A percentile compares a stretch with the other conserved stretches of the same genome.
Evolutionary conservation across 805 yeast genomes (phyloP).

Genomic region (Ogataea naganishii): DNA sequence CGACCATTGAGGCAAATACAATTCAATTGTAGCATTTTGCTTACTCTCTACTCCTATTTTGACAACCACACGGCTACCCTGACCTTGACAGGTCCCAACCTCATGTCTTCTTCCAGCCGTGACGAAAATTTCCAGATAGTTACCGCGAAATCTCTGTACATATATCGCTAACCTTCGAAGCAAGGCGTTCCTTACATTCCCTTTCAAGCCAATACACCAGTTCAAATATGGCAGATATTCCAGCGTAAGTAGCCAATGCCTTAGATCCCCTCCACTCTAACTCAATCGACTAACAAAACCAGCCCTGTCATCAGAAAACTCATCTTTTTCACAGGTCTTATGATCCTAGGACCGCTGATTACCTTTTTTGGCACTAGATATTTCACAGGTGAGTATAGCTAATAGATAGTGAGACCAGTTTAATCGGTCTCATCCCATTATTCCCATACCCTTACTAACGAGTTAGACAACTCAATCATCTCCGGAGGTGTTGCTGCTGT

Average conservation of each 20-base stretch:
- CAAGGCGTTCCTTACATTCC: too few species aligned
- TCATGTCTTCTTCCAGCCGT: too few species aligned
- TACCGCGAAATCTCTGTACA: too few species aligned
- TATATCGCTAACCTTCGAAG: too few species aligned
- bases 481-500: slow-evolving; percentile 80
- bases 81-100: too few species aligned
- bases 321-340: slow-evolving; percentile 65
- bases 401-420: background rate
- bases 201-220: too few species aligned
- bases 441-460: slow-evolving; percentile 2
- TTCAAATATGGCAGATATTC: slow-evolving; percentile 31
- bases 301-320: slow-evolving; percentile 62
- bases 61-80: too few species aligned
- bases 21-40: too few species aligned
- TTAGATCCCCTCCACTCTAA: background rate
- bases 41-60: too few species aligned
- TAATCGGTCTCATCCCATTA: slow-evolving; percentile 8
- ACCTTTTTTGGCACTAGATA: slow-evolving; percentile 53
- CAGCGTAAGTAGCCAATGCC: slow-evolving; percentile 16
- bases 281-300: background rate
- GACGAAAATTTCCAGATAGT: too few species aligned
- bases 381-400: slow-evolving; percentile 18
- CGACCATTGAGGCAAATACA: too few species aligned
- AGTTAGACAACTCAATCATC: slow-evolving; percentile 41
- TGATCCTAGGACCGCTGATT: slow-evolving; percentile 60